Base-by-base conservation (phyloP, 163 green algal genomes). In the Chlorella variabilis region DNA sequence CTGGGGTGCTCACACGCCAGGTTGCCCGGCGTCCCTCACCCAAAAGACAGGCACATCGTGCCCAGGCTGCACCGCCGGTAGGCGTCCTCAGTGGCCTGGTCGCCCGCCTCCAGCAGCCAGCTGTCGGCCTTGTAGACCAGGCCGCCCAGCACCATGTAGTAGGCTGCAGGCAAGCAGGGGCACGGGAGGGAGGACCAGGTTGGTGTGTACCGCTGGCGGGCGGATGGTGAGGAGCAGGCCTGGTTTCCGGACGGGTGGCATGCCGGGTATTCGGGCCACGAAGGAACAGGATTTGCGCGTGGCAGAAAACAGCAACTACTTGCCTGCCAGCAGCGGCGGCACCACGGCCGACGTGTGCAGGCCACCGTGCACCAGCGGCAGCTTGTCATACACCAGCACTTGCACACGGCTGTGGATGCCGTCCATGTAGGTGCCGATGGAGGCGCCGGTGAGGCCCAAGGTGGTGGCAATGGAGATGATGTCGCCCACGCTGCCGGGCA, bases 281-380 rank as follows among this genome's bases (percentile, higher is more conserved):
- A n/a, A n/a, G n/a, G n/a, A n/a, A n/a, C n/a, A n/a, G n/a, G n/a
- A n/a, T n/a, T n/a, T n/a, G n/a, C n/a, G n/a, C n/a, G n/a, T n/a
- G n/a, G n/a, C n/a, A n/a, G n/a, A n/a, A n/a, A n/a, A n/a, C n/a
- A n/a, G n/a, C n/a, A n/a, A n/a, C n/a, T n/a, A 45, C 66, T 74
- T 45, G 42, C 70, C 70, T 65, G 77, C 88, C 29, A 95, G 88
- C 48, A 95, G 81, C 5, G 80, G 80, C 27, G 90, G 86, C 29
- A 94, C 91, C 11, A 84, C 54, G 4, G 75, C 25, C 0, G 88
- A 92, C 23, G 91, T 92, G 49, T 85, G 75, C n/a, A 95, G 83
- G 34, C 80, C 74, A 34, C 82, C 87, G 34, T 93, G 42, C 1
- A 83, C 56, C 8, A 95, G 20, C 0, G 89, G 86, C 3, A 84